Conservation (phyloP, 1,139 yeast species). For the Magnusiomyces paraingens region DNA sequence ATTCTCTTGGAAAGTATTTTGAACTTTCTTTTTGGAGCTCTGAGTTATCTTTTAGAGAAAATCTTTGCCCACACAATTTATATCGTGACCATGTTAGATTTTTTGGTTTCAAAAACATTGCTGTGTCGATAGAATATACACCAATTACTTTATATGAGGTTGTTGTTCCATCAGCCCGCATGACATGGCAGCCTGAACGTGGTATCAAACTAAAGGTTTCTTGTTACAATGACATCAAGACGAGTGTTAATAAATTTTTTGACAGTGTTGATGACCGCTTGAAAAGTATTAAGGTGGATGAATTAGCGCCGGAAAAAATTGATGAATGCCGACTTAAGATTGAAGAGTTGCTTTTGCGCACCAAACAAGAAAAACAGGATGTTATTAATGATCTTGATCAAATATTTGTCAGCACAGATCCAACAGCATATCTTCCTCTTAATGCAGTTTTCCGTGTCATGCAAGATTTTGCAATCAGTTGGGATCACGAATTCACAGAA, state of each 20-base stretch:
- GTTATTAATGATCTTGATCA: conserved; percentile 45
- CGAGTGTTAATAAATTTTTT: conserved; percentile 57
- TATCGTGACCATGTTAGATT: conserved; percentile 75
- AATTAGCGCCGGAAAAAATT: conserved; percentile 59
- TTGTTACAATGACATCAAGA: conserved; percentile 48
- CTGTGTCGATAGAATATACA: conserved; percentile 72
- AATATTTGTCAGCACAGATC: conserved; percentile 50
- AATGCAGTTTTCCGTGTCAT: conserved; percentile 64
- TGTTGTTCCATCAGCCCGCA: conserved; percentile 64
- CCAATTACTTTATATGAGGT: conserved; percentile 70
- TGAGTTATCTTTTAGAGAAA: conserved; percentile 39
- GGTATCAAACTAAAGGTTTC: conserved; percentile 67
- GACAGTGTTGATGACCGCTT: conserved; percentile 66
- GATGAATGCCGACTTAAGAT: conserved; percentile 61
- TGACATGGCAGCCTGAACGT: conserved; percentile 67
- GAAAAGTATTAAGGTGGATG: conserved; percentile 73
- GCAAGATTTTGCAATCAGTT: conserved; percentile 75
- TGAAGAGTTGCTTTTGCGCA: conserved; percentile 49
- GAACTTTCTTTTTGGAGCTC: conserved; percentile 80
- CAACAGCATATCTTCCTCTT: conserved; percentile 62
- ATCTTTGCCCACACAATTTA: conserved; percentile 70
- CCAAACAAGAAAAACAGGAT: conserved; percentile 45
- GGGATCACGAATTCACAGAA: conserved; percentile 84
- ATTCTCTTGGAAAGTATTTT: conserved; percentile 86
- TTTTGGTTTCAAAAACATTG: conserved; percentile 75